Conservation (phyloP, 1,284 basidiomycete species). For the Sphagnurus paluster region DNA sequence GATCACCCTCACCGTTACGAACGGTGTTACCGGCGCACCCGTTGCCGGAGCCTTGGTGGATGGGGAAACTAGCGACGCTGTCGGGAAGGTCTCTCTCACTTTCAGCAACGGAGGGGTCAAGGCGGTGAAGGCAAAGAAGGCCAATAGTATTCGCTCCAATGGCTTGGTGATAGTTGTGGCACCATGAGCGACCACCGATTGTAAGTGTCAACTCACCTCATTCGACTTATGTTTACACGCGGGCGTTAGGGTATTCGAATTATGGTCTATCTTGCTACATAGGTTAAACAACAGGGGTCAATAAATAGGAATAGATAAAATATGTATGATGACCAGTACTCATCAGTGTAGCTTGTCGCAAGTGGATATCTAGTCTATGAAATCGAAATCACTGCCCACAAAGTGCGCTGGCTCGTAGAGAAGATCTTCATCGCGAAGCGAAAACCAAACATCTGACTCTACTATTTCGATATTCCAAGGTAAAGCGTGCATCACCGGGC, state of each 20-base stretch:
- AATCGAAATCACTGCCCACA: conserved; percentile 20
- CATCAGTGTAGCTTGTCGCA: not conserved
- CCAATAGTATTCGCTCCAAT: conserved; percentile 32
- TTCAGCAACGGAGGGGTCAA: conserved; percentile 27
- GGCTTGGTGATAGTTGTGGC: conserved; percentile 2
- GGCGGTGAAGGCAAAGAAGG: conserved; percentile 31
- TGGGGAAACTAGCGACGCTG: conserved; percentile 23
- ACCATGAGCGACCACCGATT: not conserved
- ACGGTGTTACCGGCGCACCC: conserved; percentile 28
- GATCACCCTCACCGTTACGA: conserved; percentile 29
- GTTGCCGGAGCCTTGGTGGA: conserved; percentile 29
- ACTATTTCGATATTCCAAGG: conserved; percentile 7
- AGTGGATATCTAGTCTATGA: not conserved
- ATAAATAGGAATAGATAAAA: too few relatives aligned
- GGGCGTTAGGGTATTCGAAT: too few relatives aligned
- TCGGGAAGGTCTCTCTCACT: conserved; percentile 28
- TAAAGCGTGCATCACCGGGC: conserved; percentile 5
- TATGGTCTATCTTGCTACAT: too few relatives aligned
- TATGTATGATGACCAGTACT: too few relatives aligned
- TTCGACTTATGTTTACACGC: too few relatives aligned
- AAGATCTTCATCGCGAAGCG: conserved; percentile 11
- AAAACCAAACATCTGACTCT: conserved; percentile 17
- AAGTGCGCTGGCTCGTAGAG: conserved; percentile 13
- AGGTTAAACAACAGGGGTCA: too few relatives aligned
- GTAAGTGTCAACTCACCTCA: too few relatives aligned